phyloP scores from a whole-genome alignment of 2,329 filamentous ascomycete species.

The Paradendryphiella salina region DNA sequence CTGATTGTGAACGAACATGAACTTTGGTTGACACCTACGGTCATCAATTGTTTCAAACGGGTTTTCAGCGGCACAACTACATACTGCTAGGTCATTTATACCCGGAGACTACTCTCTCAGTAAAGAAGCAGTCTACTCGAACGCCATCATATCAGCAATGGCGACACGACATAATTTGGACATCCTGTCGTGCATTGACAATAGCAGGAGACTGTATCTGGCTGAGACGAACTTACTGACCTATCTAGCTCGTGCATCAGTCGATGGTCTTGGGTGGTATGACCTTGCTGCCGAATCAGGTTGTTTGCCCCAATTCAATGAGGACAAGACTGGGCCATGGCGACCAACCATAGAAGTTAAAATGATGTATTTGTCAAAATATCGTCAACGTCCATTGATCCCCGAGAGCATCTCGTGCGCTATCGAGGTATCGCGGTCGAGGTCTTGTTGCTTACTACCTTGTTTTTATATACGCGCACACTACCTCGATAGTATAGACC shows the following conservation, averaged over 20 bases:
- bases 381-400: too few relatives aligned
- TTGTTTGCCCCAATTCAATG: background rate
- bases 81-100: slow-evolving; percentile 3
- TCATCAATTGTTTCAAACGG: background rate
- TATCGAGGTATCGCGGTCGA: background rate
- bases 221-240: too few relatives aligned
- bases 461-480: background rate
- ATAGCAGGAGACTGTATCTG: background rate
- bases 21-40: background rate
- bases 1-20: slow-evolving; percentile 8
- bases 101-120: slow-evolving; percentile 10
- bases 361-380: background rate
- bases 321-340: background rate
- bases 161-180: background rate
- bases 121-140: background rate
- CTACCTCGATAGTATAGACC: background rate
- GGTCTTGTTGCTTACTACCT: background rate
- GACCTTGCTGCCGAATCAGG: too few relatives aligned
- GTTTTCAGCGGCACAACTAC: too few relatives aligned
- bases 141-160: background rate
- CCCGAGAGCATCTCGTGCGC: background rate
- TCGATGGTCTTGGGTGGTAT: too few relatives aligned
- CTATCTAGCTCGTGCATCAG: too few relatives aligned
- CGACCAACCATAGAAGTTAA: background rate
- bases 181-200: background rate